Conservation (phyloP, 352 stramenopile genomes). For the Phytophthora macrochlamydospora region DNA sequence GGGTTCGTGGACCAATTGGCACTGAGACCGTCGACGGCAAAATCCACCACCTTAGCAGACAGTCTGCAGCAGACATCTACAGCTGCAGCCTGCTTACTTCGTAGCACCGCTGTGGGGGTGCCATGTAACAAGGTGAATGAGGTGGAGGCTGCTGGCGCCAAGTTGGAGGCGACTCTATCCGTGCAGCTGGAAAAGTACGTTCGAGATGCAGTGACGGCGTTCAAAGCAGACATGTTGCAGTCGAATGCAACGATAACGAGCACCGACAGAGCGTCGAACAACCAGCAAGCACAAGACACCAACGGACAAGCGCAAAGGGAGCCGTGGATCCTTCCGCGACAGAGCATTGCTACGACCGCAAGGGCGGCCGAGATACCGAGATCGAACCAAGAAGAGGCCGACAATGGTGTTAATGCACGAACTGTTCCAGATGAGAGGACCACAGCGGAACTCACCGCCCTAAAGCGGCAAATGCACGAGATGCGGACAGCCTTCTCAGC, state of each 20-base stretch:
- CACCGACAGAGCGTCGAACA: neutral
- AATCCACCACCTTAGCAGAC: neutral
- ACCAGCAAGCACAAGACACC: neutral
- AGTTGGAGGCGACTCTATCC: neutral
- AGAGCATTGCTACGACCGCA: neutral
- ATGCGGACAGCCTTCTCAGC: neutral
- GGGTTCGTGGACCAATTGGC: neutral
- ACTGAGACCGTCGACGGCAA: neutral
- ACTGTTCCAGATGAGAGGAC: neutral
- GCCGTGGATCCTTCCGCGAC: neutral
- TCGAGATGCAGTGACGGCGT: neutral
- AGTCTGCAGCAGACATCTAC: neutral
- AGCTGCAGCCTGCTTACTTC: neutral
- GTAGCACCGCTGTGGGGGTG: neutral
- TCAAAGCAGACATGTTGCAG: neutral
- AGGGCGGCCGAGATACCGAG: neutral
- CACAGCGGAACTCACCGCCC: neutral
- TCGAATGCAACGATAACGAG: neutral
- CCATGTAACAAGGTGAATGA: neutral
- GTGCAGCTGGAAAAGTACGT: neutral
- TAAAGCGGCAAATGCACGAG: conserved; percentile 1
- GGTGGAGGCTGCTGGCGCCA: neutral
- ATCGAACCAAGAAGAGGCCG: neutral
- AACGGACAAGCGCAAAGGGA: neutral
- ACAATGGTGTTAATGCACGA: neutral